Percentiles rank a stretch among this genome's conserved stretches.
phyloP scores from a whole-genome alignment of 805 yeast species.

The Kazachstania kunashirensis region DNA sequence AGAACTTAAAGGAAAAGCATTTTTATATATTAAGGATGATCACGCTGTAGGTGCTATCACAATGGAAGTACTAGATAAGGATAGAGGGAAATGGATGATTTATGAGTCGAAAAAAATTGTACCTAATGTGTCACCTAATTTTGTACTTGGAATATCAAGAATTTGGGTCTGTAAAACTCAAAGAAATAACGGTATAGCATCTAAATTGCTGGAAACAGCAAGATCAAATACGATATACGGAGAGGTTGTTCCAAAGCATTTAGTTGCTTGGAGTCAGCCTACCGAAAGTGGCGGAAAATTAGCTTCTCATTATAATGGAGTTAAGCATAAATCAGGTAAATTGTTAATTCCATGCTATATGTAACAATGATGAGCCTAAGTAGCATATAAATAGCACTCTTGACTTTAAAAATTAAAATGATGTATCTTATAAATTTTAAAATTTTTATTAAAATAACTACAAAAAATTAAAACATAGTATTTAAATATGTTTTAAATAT shows the following conservation, averaged over 20 bases:
- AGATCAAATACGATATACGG: conserved; percentile 42
- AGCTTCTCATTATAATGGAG: conserved; percentile 48
- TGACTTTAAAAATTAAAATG: no score
- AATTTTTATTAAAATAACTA: no score
- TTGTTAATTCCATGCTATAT: conserved; percentile 27
- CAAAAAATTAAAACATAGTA: no score
- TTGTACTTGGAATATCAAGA: conserved; percentile 40
- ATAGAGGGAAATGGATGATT: conserved; percentile 53
- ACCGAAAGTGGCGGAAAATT: conserved; percentile 53
- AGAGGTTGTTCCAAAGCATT: conserved; percentile 30
- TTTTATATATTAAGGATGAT: conserved; percentile 37
- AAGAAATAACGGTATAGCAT: conserved; percentile 45
- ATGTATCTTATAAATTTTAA: no score
- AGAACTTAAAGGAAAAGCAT: conserved; percentile 35
- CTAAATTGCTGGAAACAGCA: conserved; percentile 36
- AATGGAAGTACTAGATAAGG: conserved; percentile 33
- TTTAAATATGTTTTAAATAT: no score
- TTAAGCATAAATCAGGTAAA: conserved; percentile 35
- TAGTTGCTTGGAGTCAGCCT: conserved; percentile 67
- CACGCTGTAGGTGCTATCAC: conserved; percentile 49
- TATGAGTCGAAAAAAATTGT: conserved; percentile 41
- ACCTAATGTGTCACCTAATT: conserved; percentile 34
- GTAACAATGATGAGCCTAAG: no score
- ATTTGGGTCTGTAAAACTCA: conserved; percentile 37
- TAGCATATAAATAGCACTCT: no score